A percentile compares a stretch with the other conserved stretches of the same genome.
Conservation (phyloP, 371 early-diverging fungal species). For the Circinella minor region DNA sequence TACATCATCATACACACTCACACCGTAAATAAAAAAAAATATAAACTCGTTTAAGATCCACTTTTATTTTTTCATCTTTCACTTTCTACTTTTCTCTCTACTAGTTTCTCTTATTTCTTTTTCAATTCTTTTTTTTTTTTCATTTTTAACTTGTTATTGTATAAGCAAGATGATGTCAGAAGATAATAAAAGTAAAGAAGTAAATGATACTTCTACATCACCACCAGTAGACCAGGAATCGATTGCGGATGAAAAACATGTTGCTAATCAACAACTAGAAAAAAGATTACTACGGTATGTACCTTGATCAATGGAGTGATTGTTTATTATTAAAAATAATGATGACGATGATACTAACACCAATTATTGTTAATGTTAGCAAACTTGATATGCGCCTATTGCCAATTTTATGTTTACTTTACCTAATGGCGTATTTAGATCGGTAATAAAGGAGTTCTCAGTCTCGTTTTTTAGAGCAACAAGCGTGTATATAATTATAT, state of each 20-base stretch:
- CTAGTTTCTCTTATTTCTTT: constrained; percentile 1
- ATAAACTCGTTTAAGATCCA: constrained; percentile 2
- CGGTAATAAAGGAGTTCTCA: constrained; percentile 14
- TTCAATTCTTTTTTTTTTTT: not conserved
- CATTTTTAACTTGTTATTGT: not conserved
- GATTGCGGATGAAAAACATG: constrained; percentile 1
- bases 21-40: not conserved
- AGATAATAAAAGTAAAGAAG: not conserved
- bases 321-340: not conserved
- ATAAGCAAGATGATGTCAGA: not conserved
- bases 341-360: not conserved
- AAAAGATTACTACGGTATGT: not conserved
- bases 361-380: constrained; percentile 11
- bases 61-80: not conserved
- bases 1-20: not conserved
- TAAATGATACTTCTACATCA: not conserved
- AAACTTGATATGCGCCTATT: constrained; percentile 38
- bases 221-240: not conserved
- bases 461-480: too few relatives aligned
- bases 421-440: constrained; percentile 43
- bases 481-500: not conserved
- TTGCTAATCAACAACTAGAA: not conserved
- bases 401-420: constrained; percentile 39
- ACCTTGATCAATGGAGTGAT: not conserved
- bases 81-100: not conserved